Base-by-base conservation (phyloP, 164 flowering plant genomes). In the Macadamia tetraphylla region DNA sequence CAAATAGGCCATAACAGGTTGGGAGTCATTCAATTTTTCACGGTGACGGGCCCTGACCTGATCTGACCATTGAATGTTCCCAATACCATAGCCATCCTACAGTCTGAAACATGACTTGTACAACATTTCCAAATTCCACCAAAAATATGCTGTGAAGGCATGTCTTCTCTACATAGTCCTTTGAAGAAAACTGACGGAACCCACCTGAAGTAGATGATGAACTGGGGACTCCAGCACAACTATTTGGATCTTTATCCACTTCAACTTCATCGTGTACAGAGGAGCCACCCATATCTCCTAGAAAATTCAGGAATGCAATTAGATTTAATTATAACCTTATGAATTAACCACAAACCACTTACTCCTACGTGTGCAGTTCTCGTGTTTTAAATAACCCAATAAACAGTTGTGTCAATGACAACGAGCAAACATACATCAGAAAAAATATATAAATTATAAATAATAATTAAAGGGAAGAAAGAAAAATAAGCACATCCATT, bases 201-300 rank as follows among this genome's bases (percentile, higher is more conserved):
- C 98, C 97, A 94, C 98, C 98, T 94, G 97, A 88, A 86, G 97
- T 87, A 60, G 94, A 80, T 71, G 94, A 91, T 82, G 92, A 85
- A 76, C 80, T 80, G 80, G 95, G 88, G 72, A 76, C 85, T 79
- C 81, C 88, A 70, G 78, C 81, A 70, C 53, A 76, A 69, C 65
- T 74, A 78, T 81, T 78, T 40, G 80, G 65, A 67, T 90, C 84
- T 59, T 62, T 66, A 69, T 82, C 88, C 78, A 77, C 87, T 80
- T 74, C 89, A 76, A 75, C 88, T 76, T 85, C 90, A 67, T 83
- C 88, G 60, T 83, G 76, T 67, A 60, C 73, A 74, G 84, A 74
- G 70, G 91, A 82, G 77, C 86, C 92, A 84, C 83, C 94, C 86
- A 82, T 79, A 76, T 86, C 94, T 86, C 93, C 95, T 91, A 74